phyloP scores from a whole-genome alignment of 768 basidiomycete species.

The Myochromella boudieri region DNA sequence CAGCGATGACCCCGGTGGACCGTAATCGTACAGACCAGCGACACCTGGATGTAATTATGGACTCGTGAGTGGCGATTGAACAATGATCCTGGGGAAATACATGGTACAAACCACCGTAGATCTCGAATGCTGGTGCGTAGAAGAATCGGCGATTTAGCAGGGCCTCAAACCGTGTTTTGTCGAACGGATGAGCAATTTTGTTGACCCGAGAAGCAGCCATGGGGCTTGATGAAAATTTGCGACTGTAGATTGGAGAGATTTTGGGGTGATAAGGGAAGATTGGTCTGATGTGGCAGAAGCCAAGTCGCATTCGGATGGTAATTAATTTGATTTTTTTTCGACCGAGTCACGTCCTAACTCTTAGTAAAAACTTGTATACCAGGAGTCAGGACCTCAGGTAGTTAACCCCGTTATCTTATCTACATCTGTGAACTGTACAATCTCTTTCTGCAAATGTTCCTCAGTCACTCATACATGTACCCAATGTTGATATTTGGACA shows the following conservation, averaged over 20 bases:
- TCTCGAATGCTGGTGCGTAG: conserved; percentile 97
- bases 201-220: conserved; percentile 47
- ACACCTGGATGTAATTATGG: conserved; percentile 57
- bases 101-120: conserved; percentile 83
- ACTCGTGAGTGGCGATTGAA: neutral
- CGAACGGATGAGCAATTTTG: conserved; percentile 85
- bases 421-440: neutral
- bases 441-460: no score
- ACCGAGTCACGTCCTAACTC: conserved; percentile 13
- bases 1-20: conserved; percentile 91
- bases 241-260: conserved; percentile 7
- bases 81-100: neutral
- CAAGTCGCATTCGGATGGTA: conserved; percentile 21
- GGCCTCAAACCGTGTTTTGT: conserved; percentile 82
- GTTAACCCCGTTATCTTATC: conserved; percentile 10
- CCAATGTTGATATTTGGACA: no score
- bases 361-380: neutral
- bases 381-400: neutral
- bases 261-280: conserved; percentile 14
- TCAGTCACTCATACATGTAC: no score
- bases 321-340: conserved; percentile 5
- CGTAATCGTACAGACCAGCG: conserved; percentile 97
- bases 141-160: conserved; percentile 91
- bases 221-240: conserved; percentile 14
- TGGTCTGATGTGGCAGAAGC: conserved; percentile 18